phyloP scores from a whole-genome alignment of 192 early-diverging fungal genomes.

The Phlyctochytrium arcticum region DNA sequence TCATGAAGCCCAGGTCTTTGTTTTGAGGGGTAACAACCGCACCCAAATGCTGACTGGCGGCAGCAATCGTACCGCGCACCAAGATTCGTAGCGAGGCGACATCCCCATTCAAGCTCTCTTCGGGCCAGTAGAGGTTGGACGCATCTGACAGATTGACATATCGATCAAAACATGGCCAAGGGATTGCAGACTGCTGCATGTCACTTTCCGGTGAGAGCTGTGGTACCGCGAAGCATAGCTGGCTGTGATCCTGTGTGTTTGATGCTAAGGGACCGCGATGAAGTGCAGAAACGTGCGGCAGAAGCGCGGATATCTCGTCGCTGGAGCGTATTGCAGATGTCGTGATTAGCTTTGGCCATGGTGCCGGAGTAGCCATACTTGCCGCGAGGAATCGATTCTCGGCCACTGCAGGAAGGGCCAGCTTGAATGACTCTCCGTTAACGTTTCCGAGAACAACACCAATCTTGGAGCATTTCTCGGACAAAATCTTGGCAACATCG shows the following conservation, averaged over 20 bases:
- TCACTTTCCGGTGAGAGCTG: background rate
- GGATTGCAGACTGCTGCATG: background rate
- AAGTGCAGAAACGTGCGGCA: no score
- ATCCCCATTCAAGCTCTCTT: background rate
- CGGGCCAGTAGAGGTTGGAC: background rate
- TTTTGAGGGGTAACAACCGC: background rate
- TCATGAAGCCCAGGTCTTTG: background rate
- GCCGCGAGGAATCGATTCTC: background rate
- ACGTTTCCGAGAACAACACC: background rate
- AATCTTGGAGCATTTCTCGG: background rate
- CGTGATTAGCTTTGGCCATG: background rate
- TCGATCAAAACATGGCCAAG: background rate
- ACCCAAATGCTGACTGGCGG: background rate
- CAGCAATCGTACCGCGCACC: background rate
- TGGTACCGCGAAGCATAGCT: background rate
- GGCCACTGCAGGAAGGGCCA: background rate
- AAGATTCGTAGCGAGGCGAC: background rate
- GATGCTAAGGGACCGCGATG: no score
- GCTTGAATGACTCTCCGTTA: background rate
- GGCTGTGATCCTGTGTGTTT: no score
- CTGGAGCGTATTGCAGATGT: background rate
- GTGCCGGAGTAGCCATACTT: background rate
- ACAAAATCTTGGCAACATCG: background rate
- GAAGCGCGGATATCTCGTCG: background rate
- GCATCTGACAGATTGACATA: background rate